Conservation (phyloP, 495 filamentous ascomycete genomes). For the Choiromyces venosus region DNA sequence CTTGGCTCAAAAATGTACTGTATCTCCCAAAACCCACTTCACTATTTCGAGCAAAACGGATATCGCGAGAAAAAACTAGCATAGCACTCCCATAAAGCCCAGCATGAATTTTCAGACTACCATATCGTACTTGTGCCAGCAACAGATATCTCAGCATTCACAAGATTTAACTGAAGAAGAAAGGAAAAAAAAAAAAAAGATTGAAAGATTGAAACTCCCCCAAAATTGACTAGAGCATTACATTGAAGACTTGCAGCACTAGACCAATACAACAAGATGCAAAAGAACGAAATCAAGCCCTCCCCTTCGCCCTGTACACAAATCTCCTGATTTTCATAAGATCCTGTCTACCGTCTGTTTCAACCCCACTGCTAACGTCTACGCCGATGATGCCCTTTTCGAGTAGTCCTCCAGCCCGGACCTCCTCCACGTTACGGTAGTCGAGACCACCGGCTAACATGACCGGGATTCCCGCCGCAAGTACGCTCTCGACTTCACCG, state of each 20-base stretch:
- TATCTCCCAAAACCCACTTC: no score
- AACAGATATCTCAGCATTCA: not conserved
- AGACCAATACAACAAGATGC: not conserved
- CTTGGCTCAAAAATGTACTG: no score
- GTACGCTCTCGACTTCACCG: conserved; percentile 54
- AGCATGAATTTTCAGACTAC: no score
- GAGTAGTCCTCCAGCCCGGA: conserved; percentile 49
- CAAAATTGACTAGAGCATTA: not conserved
- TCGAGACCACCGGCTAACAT: conserved; percentile 79
- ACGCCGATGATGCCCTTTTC: conserved; percentile 64
- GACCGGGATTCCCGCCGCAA: conserved; percentile 52
- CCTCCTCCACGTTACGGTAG: conserved; percentile 64
- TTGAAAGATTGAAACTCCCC: not conserved
- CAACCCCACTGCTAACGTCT: conserved; percentile 91
- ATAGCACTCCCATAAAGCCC: no score
- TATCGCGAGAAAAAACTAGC: no score
- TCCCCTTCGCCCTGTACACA: conserved; percentile 62
- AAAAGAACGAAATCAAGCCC: conserved; percentile 10
- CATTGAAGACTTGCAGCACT: not conserved
- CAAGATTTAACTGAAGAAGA: not conserved
- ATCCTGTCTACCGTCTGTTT: conserved; percentile 75
- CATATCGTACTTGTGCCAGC: not conserved
- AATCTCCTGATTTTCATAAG: conserved; percentile 77
- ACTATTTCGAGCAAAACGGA: no score
- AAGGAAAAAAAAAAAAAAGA: not conserved